Conservation (phyloP, 148 eudicot species). For the Vaccinium darrowii region DNA sequence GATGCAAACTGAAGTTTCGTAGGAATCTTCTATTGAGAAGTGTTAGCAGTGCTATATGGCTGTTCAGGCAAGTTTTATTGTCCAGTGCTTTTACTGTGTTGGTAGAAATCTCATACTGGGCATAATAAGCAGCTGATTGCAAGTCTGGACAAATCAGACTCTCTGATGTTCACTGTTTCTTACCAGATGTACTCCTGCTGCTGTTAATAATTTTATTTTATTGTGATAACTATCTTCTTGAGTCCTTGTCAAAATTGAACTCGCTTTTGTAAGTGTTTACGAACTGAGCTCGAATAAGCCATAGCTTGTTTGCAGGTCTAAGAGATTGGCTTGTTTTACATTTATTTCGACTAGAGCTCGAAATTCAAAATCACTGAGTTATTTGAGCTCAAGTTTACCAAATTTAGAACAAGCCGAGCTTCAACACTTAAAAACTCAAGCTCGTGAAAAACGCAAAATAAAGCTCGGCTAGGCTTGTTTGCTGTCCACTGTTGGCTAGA, state of each 20-base stretch:
- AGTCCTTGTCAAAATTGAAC: too few species aligned
- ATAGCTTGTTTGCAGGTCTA: too few species aligned
- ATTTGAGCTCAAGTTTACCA: background rate
- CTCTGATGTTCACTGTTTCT: background rate
- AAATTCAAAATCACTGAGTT: background rate
- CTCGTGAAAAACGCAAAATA: too few species aligned
- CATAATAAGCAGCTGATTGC: background rate
- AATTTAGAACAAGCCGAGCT: background rate
- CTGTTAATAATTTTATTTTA: background rate
- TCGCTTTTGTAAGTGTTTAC: too few species aligned
- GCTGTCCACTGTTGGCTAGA: background rate
- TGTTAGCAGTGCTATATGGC: background rate
- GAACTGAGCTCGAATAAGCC: too few species aligned
- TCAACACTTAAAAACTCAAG: background rate
- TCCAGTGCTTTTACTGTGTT: background rate
- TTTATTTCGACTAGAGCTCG: background rate
- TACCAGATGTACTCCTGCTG: background rate
- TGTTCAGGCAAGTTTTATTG: background rate
- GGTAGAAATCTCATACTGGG: background rate
- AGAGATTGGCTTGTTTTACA: background rate
- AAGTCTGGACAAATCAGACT: background rate
- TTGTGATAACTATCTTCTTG: background rate
- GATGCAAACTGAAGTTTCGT: slow-evolving; percentile 1
- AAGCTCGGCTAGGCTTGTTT: background rate
- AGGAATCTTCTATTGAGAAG: background rate